Evolutionary conservation across 2,329 filamentous ascomycete genomes (phyloP).

Genomic region (Celoporthe dispersa): DNA sequence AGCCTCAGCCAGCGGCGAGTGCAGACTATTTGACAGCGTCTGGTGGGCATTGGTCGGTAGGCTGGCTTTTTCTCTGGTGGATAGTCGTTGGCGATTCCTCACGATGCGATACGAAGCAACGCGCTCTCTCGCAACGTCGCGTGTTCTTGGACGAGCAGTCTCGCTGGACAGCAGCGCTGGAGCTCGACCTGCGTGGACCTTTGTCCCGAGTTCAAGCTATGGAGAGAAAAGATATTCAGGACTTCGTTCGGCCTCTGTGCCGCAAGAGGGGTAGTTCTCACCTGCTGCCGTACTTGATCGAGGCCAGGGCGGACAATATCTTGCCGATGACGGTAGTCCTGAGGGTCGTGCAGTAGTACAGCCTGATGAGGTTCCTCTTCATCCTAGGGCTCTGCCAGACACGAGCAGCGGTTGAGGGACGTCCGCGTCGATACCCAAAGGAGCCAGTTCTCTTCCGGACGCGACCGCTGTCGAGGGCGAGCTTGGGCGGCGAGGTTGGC

Average conservation of each 20-base stretch:
- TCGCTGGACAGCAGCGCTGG: conserved; percentile 7
- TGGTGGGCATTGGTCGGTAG: neutral
- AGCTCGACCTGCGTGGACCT: conserved; percentile 10
- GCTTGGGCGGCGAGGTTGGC: neutral
- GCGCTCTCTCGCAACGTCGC: conserved; percentile 7
- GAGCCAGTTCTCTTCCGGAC: conserved; percentile 12
- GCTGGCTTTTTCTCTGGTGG: neutral
- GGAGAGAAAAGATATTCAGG: neutral
- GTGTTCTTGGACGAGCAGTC: conserved; percentile 2
- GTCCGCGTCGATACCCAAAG: conserved; percentile 2
- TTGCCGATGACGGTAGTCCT: conserved; percentile 1
- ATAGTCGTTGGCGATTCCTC: neutral
- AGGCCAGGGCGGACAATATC: conserved; percentile 7
- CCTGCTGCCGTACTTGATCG: conserved; percentile 3
- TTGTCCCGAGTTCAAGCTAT: conserved; percentile 3
- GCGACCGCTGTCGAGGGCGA: neutral
- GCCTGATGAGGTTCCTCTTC: conserved; percentile 10
- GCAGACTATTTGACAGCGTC: neutral
- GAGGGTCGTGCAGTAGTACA: conserved; percentile 11
- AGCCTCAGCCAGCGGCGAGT: neutral
- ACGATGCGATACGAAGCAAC: conserved; percentile 2
- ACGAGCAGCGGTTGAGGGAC: conserved; percentile 1
- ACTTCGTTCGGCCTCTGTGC: neutral
- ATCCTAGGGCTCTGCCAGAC: conserved; percentile 10
- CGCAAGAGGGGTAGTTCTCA: neutral